phyloP scores from a whole-genome alignment of 2,329 filamentous ascomycete genomes.

The Rutstroemia sp. region DNA sequence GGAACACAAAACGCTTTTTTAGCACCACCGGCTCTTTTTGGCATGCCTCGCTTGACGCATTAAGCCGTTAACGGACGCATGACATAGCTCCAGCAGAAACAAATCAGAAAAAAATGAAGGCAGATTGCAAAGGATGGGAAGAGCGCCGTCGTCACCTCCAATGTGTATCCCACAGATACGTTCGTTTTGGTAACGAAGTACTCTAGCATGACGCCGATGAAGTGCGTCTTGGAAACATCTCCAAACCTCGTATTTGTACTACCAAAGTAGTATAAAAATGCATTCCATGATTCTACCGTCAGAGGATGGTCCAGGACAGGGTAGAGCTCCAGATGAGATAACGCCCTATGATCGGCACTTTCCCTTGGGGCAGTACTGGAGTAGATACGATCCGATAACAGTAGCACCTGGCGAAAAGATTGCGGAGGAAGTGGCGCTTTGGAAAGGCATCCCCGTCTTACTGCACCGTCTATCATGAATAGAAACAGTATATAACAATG shows the following conservation, averaged over 20 bases:
- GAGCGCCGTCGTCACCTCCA: not conserved
- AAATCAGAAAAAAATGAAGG: not conserved
- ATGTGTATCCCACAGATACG: not conserved
- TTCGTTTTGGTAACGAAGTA: not conserved
- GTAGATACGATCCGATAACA: slow-evolving; percentile 1
- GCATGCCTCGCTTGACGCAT: slow-evolving; percentile 17
- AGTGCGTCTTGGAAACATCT: not conserved
- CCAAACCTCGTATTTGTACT: not conserved
- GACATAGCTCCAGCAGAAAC: not conserved
- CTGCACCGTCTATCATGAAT: not conserved
- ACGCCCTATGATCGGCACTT: slow-evolving; percentile 2
- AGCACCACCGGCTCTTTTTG: slow-evolving; percentile 8
- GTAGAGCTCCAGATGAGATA: not conserved
- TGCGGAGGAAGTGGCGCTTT: not conserved
- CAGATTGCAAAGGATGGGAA: not conserved
- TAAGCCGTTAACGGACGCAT: slow-evolving; percentile 25
- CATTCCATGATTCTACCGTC: not conserved
- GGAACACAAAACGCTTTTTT: slow-evolving; percentile 19
- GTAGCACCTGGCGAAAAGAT: not conserved
- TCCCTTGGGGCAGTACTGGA: not conserved
- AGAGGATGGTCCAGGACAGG: not conserved
- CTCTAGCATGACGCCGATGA: not conserved
- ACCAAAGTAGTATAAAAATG: not conserved
- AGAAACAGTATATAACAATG: not conserved
- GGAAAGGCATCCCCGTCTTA: not conserved